Conservation (phyloP, 2,329 filamentous ascomycete genomes). For the Sarocladium brachiariae region DNA sequence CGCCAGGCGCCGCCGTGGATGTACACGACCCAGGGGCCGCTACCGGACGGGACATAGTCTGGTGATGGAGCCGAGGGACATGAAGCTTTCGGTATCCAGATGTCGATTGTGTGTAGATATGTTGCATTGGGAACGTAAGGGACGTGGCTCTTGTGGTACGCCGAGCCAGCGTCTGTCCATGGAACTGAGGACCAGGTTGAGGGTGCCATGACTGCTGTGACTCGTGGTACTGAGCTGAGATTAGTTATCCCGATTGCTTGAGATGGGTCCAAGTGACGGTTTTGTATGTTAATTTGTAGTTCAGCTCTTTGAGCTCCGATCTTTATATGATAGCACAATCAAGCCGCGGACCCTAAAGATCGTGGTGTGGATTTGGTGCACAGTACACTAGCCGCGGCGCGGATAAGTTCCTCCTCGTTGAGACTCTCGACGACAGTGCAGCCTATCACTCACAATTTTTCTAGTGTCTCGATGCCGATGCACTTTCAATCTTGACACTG, state of each 20-base stretch:
- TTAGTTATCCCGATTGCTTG: no score
- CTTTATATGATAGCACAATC: background rate
- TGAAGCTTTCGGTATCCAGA: background rate
- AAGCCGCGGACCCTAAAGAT: no score
- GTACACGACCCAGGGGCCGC: constrained; percentile 25
- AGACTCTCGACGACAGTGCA: no score
- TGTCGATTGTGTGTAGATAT: background rate
- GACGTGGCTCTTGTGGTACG: background rate
- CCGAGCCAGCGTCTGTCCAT: background rate
- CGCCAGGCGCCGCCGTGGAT: constrained; percentile 60
- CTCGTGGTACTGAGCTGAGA: no score
- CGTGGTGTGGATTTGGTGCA: background rate
- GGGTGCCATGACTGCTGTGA: background rate
- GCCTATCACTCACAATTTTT: no score
- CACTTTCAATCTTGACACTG: background rate
- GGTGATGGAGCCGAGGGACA: background rate
- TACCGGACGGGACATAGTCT: background rate
- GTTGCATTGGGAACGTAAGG: background rate
- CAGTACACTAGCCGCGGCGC: background rate
- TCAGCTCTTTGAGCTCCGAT: no score
- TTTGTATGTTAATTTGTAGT: no score
- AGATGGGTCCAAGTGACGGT: no score
- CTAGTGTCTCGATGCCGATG: background rate
- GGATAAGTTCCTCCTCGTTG: background rate
- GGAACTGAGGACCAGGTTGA: background rate